Base-by-base conservation (phyloP, 768 basidiomycete species). In the Auriscalpium vulgare region DNA sequence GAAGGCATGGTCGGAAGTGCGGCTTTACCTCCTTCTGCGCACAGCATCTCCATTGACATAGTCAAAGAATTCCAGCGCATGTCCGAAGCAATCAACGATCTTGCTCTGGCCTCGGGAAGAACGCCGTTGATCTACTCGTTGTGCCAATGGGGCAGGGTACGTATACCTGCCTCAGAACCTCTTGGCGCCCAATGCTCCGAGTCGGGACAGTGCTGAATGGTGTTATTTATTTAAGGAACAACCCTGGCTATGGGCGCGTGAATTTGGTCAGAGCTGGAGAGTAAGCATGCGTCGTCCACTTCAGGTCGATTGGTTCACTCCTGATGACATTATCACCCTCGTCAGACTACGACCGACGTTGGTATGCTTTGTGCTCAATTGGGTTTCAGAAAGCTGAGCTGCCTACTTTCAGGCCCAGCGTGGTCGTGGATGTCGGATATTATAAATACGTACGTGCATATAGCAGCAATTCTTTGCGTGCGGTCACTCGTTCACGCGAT, bases 161-260 rank as follows among this genome's bases (percentile, higher is more conserved):
- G 40, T 43, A 4, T 43, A 14, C 14, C 40, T 4, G 40, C 8
- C 40, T 43, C 40, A 43, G 40, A 29, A 29, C 29, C 29, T 29
- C 29, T 29, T 29, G 29, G 29, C 29, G 29, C 7, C 29, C 29
- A 29, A 29, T 29, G 4, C 29, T 29, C 21, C 21, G 40, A 43
- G n/a, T 43, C 14, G 40, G 40, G 13, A 43, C 17, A 4, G 40
- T 43, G 17, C 40, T 43, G 14, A 43, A 17, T 13, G 4, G 4
- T 13, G 14, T 43, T 17, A n/a, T n/a, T 4, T 43, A 3, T 43
- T 21, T 3, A 43, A 43, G 40, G 85, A 78, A 63, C 79, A 84
- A 70, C 81, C 81, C 0, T 85, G 83, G 83, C 56, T 79, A 5
- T 87, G 85, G 85, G 85, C 80, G 1, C 74, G 68, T 58, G 67